phyloP scores from a whole-genome alignment of 805 yeast species.

The Candida nemodendra region DNA sequence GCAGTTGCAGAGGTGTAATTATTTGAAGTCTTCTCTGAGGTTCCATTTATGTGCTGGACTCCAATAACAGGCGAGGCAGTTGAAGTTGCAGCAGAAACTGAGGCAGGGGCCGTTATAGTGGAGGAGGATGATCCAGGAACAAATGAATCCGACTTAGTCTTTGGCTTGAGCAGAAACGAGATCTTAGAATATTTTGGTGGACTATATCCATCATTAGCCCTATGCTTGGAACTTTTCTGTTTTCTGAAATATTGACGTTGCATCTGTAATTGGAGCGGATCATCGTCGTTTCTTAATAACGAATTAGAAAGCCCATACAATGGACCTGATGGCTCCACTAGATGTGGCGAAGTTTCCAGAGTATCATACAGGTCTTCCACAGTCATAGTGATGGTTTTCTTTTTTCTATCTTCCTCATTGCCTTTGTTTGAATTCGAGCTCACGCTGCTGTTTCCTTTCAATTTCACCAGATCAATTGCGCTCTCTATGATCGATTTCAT shows the following conservation, averaged over 20 bases:
- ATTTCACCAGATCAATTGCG: slow-evolving; percentile 69
- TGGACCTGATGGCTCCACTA: slow-evolving; percentile 69
- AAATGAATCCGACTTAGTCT: slow-evolving; percentile 4
- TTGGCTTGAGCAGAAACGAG: slow-evolving; percentile 28
- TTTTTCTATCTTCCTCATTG: slow-evolving; percentile 8
- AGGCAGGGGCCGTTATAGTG: slow-evolving; percentile 18
- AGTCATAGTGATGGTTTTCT: slow-evolving; percentile 43
- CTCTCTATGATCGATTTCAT: slow-evolving; percentile 71
- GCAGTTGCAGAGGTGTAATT: neutral
- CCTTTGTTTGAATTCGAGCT: slow-evolving; percentile 5
- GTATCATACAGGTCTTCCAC: slow-evolving; percentile 69
- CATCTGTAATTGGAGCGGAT: slow-evolving; percentile 23
- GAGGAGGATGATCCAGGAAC: slow-evolving; percentile 19
- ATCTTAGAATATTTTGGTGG: slow-evolving; percentile 26
- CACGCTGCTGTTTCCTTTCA: slow-evolving; percentile 40
- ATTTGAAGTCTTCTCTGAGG: slow-evolving; percentile 2
- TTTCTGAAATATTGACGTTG: slow-evolving; percentile 11
- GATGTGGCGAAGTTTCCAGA: slow-evolving; percentile 60
- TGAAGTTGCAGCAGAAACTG: slow-evolving; percentile 9
- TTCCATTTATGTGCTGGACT: slow-evolving; percentile 4
- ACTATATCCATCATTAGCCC: slow-evolving; percentile 5
- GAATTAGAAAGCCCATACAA: slow-evolving; percentile 47
- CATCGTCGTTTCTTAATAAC: slow-evolving; percentile 58
- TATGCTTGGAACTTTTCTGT: neutral
- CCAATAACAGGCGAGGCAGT: slow-evolving; percentile 13